Conservation (phyloP, 2,329 filamentous ascomycete species). For the Biscogniauxia mediterranea region DNA sequence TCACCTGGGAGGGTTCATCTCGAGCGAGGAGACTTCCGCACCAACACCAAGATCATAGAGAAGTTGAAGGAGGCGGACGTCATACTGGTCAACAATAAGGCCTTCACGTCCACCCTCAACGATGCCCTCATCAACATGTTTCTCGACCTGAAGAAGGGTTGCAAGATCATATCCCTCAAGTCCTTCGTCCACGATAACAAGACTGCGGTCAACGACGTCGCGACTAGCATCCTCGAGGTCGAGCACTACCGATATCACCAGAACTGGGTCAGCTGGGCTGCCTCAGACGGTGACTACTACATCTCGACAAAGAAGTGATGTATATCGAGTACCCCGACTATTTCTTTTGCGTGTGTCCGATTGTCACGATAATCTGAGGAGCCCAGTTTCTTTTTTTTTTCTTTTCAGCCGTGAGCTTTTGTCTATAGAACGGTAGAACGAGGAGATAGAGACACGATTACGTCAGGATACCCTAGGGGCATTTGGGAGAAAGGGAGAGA, state of each 20-base stretch:
- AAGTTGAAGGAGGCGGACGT: constrained; percentile 85
- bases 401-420: not conserved
- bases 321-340: not conserved
- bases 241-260: constrained; percentile 61
- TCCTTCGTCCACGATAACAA: constrained; percentile 83
- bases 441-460: not conserved
- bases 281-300: constrained; percentile 79
- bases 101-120: constrained; percentile 86
- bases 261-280: constrained; percentile 88
- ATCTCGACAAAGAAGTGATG: constrained; percentile 74
- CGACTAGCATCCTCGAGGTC: constrained; percentile 73
- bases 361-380: not conserved
- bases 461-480: not conserved
- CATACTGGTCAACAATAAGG: constrained; percentile 97
- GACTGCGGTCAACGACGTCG: constrained; percentile 75
- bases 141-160: constrained; percentile 86
- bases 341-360: not conserved
- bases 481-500: no score
- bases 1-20: constrained; percentile 76
- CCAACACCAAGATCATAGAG: constrained; percentile 65
- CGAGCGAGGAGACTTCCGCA: constrained; percentile 79
- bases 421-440: constrained; percentile 13
- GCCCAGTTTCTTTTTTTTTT: not conserved
- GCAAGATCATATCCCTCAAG: constrained; percentile 86
- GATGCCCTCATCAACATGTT: constrained; percentile 84